Conservation (phyloP, 2,329 filamentous ascomycete species). For the Thielaviopsis punctulata region DNA sequence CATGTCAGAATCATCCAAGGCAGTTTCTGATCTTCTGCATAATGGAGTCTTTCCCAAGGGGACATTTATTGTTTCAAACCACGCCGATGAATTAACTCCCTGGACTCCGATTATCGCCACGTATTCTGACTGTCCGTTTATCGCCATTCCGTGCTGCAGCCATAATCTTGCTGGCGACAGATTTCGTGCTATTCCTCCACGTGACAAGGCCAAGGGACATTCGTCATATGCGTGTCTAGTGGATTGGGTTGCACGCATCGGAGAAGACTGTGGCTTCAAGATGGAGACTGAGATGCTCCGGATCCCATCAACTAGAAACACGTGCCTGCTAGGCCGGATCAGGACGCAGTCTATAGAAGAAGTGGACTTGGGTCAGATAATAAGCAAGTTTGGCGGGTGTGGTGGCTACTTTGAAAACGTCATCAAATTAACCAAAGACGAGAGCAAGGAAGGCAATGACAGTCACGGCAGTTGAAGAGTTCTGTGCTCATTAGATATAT, state of each 20-base stretch:
- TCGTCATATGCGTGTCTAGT: conserved; percentile 77
- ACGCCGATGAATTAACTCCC: conserved; percentile 86
- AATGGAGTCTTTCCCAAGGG: conserved; percentile 50
- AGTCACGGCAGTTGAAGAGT: neutral
- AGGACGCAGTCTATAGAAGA: conserved; percentile 17
- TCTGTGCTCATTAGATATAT: neutral
- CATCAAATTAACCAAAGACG: conserved; percentile 38
- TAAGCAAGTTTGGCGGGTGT: conserved; percentile 36
- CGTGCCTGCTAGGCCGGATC: conserved; percentile 55
- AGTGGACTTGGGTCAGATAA: conserved; percentile 26
- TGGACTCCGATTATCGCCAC: conserved; percentile 86
- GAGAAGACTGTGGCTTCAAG: conserved; percentile 53
- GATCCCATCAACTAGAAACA: conserved; percentile 84
- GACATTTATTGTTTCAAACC: conserved; percentile 92
- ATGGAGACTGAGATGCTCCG: conserved; percentile 73
- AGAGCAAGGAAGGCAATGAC: neutral
- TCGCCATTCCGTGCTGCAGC: conserved; percentile 91
- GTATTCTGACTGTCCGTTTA: conserved; percentile 60
- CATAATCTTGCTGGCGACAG: conserved; percentile 62
- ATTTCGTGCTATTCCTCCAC: conserved; percentile 49
- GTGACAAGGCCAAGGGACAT: conserved; percentile 20
- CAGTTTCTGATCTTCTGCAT: conserved; percentile 21
- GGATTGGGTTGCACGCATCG: conserved; percentile 55
- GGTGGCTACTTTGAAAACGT: conserved; percentile 43
- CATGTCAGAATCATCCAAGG: conserved; percentile 11